phyloP scores from a whole-genome alignment of 352 stramenopile species.

The Globisporangium takayamanum region DNA sequence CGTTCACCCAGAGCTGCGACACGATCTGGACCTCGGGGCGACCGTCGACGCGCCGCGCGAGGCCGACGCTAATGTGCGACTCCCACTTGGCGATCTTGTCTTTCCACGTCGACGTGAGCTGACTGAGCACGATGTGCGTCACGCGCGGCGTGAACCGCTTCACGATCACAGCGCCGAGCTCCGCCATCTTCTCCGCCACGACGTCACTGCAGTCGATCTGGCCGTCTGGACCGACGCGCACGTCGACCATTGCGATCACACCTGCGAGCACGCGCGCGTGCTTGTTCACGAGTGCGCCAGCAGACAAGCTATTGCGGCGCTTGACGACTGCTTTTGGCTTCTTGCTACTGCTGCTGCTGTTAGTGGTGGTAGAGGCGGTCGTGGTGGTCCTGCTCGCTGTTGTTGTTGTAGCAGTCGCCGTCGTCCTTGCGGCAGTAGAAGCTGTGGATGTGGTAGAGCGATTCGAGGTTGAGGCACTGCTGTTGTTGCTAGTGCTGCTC shows the following conservation, averaged over 20 bases:
- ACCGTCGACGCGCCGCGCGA: conserved; percentile 20
- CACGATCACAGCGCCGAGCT: conserved; percentile 60
- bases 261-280: conserved; percentile 23
- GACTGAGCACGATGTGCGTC: conserved; percentile 75
- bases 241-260: conserved; percentile 72
- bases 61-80: conserved; percentile 18
- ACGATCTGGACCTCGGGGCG: conserved; percentile 56
- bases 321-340: conserved; percentile 7
- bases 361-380: neutral
- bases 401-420: neutral
- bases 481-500: neutral
- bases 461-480: neutral
- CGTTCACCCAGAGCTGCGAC: conserved; percentile 81
- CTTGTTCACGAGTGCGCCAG: conserved; percentile 2
- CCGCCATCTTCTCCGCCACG: conserved; percentile 52
- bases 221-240: conserved; percentile 52
- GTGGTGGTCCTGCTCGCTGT: neutral
- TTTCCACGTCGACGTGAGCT: conserved; percentile 61
- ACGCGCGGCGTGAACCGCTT: conserved; percentile 59
- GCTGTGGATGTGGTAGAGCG: too few species aligned
- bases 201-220: conserved; percentile 80
- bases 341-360: neutral
- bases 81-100: conserved; percentile 69
- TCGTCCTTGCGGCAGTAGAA: neutral
- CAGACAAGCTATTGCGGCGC: conserved; percentile 14